phyloP scores from a whole-genome alignment of 2,329 filamentous ascomycete species.

The Coleophoma eucalyptorum region DNA sequence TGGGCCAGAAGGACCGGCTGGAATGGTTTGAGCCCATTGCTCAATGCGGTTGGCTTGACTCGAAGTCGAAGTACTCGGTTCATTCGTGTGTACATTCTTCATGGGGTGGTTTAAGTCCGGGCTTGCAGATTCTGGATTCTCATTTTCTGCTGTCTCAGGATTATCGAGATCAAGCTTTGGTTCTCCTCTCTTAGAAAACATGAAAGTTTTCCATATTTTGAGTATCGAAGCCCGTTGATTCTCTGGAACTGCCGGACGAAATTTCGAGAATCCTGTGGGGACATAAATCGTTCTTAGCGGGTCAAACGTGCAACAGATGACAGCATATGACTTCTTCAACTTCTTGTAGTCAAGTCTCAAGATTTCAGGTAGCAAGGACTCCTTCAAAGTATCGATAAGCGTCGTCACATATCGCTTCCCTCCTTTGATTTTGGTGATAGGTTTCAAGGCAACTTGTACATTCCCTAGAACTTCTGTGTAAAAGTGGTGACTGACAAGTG shows the following conservation, averaged over 20 bases:
- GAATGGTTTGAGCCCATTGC: too few species aligned
- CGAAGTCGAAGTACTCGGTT: too few species aligned
- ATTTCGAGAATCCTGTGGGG: conserved; percentile 5
- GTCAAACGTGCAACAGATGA: conserved; percentile 14
- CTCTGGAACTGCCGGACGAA: conserved; percentile 1
- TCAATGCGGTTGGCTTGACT: too few species aligned
- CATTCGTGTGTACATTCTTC: background rate
- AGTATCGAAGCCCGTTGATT: background rate
- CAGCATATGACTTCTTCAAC: conserved; percentile 9
- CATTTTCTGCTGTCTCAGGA: background rate
- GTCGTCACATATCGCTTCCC: conserved; percentile 18
- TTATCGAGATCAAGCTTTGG: background rate
- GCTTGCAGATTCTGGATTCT: background rate
- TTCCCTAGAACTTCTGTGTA: conserved; percentile 19
- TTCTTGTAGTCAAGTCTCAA: conserved; percentile 2
- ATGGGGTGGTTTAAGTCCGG: background rate
- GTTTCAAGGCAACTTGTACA: conserved; percentile 13
- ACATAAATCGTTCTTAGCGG: conserved; percentile 1
- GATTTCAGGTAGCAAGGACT: background rate
- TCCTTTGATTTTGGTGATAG: conserved; percentile 14
- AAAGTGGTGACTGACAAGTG: conserved; percentile 14
- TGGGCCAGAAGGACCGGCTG: too few species aligned
- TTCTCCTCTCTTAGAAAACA: conserved; percentile 9
- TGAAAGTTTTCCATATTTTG: conserved; percentile 9
- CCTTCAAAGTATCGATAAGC: conserved; percentile 5